phyloP scores from a whole-genome alignment of 352 stramenopile species.

The Globisporangium nagaii region DNA sequence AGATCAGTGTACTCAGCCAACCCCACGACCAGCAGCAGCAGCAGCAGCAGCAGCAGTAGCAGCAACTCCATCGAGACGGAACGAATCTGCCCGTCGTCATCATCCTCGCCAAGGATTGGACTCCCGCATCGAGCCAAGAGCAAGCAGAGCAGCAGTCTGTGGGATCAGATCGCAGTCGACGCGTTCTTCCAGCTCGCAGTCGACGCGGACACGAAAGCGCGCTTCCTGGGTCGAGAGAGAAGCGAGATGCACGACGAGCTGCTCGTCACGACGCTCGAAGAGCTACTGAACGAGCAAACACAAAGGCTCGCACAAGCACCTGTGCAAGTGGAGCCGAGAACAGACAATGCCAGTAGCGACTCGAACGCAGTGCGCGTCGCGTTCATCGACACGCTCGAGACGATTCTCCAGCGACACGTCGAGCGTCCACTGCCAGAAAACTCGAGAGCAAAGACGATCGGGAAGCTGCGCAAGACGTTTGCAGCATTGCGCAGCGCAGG shows the following conservation, averaged over 20 bases:
- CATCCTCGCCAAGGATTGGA: not conserved
- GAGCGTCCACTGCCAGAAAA: not conserved
- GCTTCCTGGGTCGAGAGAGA: slow-evolving; percentile 19
- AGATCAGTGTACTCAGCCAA: slow-evolving; percentile 28
- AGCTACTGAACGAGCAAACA: slow-evolving; percentile 27
- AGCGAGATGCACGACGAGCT: slow-evolving; percentile 19
- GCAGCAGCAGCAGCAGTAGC: not conserved
- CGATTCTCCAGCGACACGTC: not conserved
- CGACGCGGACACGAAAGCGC: slow-evolving; percentile 13
- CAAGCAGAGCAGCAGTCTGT: slow-evolving; percentile 8
- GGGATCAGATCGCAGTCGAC: slow-evolving; percentile 31
- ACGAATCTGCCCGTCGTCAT: not conserved
- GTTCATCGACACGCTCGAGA: slow-evolving; percentile 10
- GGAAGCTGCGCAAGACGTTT: slow-evolving; percentile 33
- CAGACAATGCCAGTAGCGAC: not conserved
- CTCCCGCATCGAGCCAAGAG: not conserved
- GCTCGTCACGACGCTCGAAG: slow-evolving; percentile 31
- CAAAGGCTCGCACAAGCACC: too few relatives aligned
- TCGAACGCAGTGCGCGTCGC: slow-evolving; percentile 2
- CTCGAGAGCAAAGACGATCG: not conserved
- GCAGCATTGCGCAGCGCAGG: slow-evolving; percentile 31
- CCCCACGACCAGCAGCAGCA: not conserved
- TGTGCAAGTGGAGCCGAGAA: too few relatives aligned
- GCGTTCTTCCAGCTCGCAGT: slow-evolving; percentile 44
- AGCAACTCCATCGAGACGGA: not conserved